phyloP scores from a whole-genome alignment of 2,329 filamentous ascomycete species.

The Talaromyces albobiverticillius region DNA sequence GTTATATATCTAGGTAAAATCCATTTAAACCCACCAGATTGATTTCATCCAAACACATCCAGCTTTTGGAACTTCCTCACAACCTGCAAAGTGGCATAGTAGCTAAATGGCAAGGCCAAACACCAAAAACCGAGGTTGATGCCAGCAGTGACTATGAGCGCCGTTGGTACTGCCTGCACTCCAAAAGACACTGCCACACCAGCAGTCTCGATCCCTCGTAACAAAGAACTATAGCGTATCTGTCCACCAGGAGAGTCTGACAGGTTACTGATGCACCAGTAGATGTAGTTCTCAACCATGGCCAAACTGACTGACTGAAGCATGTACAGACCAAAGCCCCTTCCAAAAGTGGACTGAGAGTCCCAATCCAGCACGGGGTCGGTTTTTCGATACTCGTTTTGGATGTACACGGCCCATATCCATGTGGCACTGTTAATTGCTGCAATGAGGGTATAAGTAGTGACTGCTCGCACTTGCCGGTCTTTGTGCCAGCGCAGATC shows the following conservation, averaged over 20 bases:
- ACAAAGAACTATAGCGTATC: slow-evolving; percentile 45
- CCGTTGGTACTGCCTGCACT: slow-evolving; percentile 44
- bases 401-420: slow-evolving; percentile 49
- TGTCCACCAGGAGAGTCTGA: slow-evolving; percentile 45
- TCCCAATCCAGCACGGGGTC: slow-evolving; percentile 45
- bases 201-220: slow-evolving; percentile 43
- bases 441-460: slow-evolving; percentile 41
- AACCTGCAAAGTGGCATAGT: slow-evolving; percentile 43
- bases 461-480: slow-evolving; percentile 39
- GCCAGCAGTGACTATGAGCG: slow-evolving; percentile 42
- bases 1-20: no score
- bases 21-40: no score
- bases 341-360: slow-evolving; percentile 37
- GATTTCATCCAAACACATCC: slow-evolving; percentile 16
- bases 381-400: slow-evolving; percentile 46
- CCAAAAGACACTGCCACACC: slow-evolving; percentile 44
- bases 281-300: slow-evolving; percentile 47
- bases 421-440: slow-evolving; percentile 44
- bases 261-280: slow-evolving; percentile 48
- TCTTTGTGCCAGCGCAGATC: slow-evolving; percentile 39
- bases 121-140: slow-evolving; percentile 46
- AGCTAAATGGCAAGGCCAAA: slow-evolving; percentile 43
- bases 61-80: slow-evolving; percentile 38
- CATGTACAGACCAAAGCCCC: slow-evolving; percentile 44
- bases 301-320: slow-evolving; percentile 39